phyloP scores from a whole-genome alignment of 2,329 filamentous ascomycete species.

The Talaromyces rugulosus region DNA sequence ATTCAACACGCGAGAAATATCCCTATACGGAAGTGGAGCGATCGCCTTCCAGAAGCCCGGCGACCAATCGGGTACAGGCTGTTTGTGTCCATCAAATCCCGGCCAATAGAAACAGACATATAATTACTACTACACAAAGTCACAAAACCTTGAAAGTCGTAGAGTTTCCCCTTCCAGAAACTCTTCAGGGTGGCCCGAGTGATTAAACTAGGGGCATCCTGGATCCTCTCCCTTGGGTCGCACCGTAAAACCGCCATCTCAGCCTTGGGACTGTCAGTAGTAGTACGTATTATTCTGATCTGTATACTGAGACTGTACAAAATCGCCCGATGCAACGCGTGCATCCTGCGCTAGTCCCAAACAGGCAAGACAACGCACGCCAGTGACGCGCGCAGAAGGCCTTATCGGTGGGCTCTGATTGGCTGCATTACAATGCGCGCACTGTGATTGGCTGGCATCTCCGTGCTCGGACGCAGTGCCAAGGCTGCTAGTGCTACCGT shows the following conservation, averaged over 20 bases:
- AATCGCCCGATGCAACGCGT: no score
- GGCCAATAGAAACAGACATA: not conserved
- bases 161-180: no score
- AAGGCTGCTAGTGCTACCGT: not conserved
- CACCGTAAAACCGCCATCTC: not conserved
- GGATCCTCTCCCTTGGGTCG: not conserved
- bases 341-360: not conserved
- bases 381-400: not conserved
- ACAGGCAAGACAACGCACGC: not conserved
- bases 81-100: not conserved
- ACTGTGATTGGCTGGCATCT: not conserved
- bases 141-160: no score
- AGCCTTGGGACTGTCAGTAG: no score
- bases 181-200: no score
- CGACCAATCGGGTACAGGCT: not conserved
- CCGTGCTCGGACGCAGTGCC: not conserved
- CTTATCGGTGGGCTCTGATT: not conserved
- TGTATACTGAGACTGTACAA: no score
- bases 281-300: no score
- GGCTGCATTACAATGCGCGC: not conserved
- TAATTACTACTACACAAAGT: no score
- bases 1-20: conserved; percentile 7
- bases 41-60: not conserved
- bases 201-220: no score
- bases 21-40: conserved; percentile 1